Base-by-base conservation (phyloP, 2,329 filamentous ascomycete species). In the Cytospora piceicola region DNA sequence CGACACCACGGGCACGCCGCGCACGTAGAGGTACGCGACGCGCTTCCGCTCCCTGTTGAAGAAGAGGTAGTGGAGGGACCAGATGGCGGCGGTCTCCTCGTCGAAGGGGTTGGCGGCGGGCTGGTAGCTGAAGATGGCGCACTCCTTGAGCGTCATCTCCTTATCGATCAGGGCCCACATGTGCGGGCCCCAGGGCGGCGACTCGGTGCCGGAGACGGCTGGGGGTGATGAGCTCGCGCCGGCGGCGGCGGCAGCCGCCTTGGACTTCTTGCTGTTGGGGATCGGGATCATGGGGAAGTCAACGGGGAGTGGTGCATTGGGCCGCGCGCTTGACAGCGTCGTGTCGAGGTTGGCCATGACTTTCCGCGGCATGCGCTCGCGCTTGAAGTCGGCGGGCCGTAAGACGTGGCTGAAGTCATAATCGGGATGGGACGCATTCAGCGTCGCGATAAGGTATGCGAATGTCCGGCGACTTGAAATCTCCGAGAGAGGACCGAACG, bases 351-450 rank as follows among this genome's bases (percentile, higher is more conserved):
- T 92, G 72, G 90, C 90, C 86, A 96, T 96, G 66, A 97, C 92
- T 27, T 86, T 85, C 68, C 91, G 88, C 69, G 97, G 77, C 71
- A 89, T 92, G 66, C 90, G 85, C 80, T 97, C 94, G 69, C 91
- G 89, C 71, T 90, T 90, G 77, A 99, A 99, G 76, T 99, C 95
- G 42, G 89, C 86, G 0, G 95, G 94, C 46, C 94, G 89, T 66
- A 98, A 82, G 39, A 95, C 90, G 74, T 97, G 91, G 2, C 93
- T 97, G 79, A 99, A 99, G 77, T 99, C 95, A 77, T 99, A 98
- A 78, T 99, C 92, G 2, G 92, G 89, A 78, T 99, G 94, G 66
- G 92, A 96, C 6, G 95, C 95, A 75, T 99, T 99, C 42, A 99
- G 83, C 0, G 94, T 98, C 46, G 95, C 95, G 71, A 99, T 98